Evolutionary conservation across 352 stramenopile genomes (phyloP).

Genomic region (Thraustochytrium striatum): DNA sequence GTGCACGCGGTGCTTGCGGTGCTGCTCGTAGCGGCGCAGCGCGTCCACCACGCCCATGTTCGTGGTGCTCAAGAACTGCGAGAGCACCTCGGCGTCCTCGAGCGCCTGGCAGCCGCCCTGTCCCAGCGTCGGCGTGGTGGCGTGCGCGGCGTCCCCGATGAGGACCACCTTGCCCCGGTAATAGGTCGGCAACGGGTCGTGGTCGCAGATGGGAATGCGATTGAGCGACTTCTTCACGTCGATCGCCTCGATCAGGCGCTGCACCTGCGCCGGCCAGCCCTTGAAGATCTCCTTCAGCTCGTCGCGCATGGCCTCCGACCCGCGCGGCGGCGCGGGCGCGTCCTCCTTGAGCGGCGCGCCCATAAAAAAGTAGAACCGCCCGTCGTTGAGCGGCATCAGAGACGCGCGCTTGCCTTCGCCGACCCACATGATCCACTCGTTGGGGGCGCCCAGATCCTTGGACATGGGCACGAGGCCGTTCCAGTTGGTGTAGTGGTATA

Average conservation of each 20-base stretch:
- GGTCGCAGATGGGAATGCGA: constrained; percentile 46
- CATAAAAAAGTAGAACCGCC: constrained; percentile 48
- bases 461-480: constrained; percentile 41
- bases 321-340: background rate
- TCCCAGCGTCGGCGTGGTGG: constrained; percentile 44
- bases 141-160: constrained; percentile 39
- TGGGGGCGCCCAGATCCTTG: background rate
- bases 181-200: constrained; percentile 25
- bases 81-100: constrained; percentile 39
- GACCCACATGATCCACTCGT: constrained; percentile 46
- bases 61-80: constrained; percentile 25
- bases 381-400: constrained; percentile 41
- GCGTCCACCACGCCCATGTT: constrained; percentile 31
- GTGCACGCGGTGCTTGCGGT: constrained; percentile 33
- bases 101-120: constrained; percentile 49
- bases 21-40: constrained; percentile 26
- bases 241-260: constrained; percentile 44
- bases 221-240: constrained; percentile 36
- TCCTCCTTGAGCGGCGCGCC: constrained; percentile 27
- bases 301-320: constrained; percentile 31
- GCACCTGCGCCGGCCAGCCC: constrained; percentile 24
- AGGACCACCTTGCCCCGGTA: constrained; percentile 8
- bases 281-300: constrained; percentile 50
- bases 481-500: constrained; percentile 51
- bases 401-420: constrained; percentile 46